Conservation (phyloP, 169 alveolate genomes). For the Cryptosporidium tyzzeri region DNA sequence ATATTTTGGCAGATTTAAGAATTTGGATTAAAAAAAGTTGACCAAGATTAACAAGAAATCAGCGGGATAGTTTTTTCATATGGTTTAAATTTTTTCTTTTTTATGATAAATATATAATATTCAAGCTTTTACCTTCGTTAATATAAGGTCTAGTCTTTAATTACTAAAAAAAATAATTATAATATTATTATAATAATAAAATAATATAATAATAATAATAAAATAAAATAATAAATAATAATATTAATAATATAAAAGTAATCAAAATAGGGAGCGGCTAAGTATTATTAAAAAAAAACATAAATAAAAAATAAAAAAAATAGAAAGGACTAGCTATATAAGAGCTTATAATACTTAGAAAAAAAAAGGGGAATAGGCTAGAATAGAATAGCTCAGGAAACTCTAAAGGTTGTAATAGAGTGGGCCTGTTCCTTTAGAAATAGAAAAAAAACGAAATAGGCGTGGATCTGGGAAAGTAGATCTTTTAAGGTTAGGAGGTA, state of each 20-base stretch:
- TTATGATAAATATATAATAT: not conserved
- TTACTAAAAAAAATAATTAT: slow-evolving; percentile 5
- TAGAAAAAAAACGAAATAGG: slow-evolving; percentile 46
- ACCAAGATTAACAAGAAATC: slow-evolving; percentile 21
- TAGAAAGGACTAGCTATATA: slow-evolving; percentile 40
- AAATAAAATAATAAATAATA: no score
- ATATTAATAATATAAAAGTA: slow-evolving; percentile 4
- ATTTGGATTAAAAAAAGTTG: slow-evolving; percentile 10
- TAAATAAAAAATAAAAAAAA: slow-evolving; percentile 2
- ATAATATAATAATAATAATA: no score
- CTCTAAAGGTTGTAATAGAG: slow-evolving; percentile 35
- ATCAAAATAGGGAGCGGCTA: slow-evolving; percentile 35
- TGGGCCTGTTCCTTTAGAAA: slow-evolving; percentile 53
- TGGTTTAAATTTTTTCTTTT: slow-evolving; percentile 11
- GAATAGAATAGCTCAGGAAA: slow-evolving; percentile 44
- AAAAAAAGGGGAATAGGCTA: slow-evolving; percentile 41
- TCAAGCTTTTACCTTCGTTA: not conserved
- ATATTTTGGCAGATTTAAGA: slow-evolving; percentile 15
- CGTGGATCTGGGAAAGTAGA: slow-evolving; percentile 42
- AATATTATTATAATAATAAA: no score
- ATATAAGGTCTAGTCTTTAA: slow-evolving; percentile 25
- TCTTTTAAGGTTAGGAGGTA: slow-evolving; percentile 47
- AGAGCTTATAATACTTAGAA: slow-evolving; percentile 46
- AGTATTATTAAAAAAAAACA: slow-evolving; percentile 1
- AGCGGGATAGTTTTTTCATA: slow-evolving; percentile 19